Conservation (phyloP, 1,139 yeast genomes). For the Meyerozyma elateridarum region DNA sequence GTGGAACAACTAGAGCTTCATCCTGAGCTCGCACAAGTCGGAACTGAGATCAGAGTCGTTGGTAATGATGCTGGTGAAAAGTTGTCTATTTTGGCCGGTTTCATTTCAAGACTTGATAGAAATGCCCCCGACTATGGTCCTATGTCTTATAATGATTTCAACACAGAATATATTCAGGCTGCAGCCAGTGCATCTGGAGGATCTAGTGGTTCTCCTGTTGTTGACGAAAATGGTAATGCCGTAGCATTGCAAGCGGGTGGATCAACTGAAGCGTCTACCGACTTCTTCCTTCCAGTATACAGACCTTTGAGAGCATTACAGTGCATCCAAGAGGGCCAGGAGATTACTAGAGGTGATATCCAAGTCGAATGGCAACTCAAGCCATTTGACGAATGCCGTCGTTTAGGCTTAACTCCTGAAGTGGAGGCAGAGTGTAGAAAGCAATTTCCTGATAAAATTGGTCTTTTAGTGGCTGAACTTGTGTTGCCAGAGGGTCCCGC, state of each 20-base stretch:
- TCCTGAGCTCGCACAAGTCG: constrained; percentile 84
- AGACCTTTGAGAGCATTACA: constrained; percentile 77
- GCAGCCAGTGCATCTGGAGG: constrained; percentile 97
- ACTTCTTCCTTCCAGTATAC: constrained; percentile 82
- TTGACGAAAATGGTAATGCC: constrained; percentile 78
- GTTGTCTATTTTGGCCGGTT: constrained; percentile 81
- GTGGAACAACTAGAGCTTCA: constrained; percentile 61
- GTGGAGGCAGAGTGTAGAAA: constrained; percentile 69
- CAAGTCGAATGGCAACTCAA: constrained; percentile 86
- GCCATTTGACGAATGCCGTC: constrained; percentile 87
- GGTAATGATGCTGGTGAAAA: constrained; percentile 98
- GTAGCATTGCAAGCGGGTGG: constrained; percentile 96
- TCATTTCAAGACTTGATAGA: constrained; percentile 85
- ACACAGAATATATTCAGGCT: constrained; percentile 93
- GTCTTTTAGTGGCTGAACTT: constrained; percentile 79
- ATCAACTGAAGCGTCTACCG: constrained; percentile 85
- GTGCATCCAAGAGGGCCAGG: constrained; percentile 56
- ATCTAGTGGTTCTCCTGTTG: constrained; percentile 94
- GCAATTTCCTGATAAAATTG: constrained; percentile 70
- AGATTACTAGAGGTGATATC: constrained; percentile 71
- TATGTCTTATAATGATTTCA: constrained; percentile 87
- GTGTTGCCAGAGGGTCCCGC: constrained; percentile 89
- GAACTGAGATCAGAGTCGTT: constrained; percentile 87
- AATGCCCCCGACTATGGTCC: constrained; percentile 94
- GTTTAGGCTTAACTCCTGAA: constrained; percentile 75